Percentiles rank a stretch among this genome's conserved stretches.
Evolutionary conservation across 2,329 filamentous ascomycete genomes (phyloP).

Genomic region (Apiospora rasikravindrae): DNA sequence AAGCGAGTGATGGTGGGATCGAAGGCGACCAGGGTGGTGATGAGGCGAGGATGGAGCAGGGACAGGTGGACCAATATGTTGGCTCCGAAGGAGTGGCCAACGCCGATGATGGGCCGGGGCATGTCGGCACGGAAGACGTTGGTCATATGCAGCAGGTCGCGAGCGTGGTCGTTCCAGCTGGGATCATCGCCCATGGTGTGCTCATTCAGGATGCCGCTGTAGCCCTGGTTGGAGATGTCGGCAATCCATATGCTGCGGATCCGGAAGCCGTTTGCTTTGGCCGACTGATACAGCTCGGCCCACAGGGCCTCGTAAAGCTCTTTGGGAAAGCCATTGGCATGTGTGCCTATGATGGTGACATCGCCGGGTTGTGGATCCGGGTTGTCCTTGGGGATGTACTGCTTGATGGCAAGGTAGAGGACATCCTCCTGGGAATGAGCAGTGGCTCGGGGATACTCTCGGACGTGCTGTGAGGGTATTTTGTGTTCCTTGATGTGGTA

Average conservation of each 20-base stretch:
- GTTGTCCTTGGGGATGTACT: conserved; percentile 82
- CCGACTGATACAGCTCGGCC: conserved; percentile 74
- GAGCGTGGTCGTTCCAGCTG: conserved; percentile 83
- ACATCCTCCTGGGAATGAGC: conserved; percentile 75
- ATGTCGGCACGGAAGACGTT: conserved; percentile 82
- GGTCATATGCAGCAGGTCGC: conserved; percentile 84
- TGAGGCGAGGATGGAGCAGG: conserved; percentile 79
- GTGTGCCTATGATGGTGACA: conserved; percentile 83
- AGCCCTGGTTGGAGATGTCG: conserved; percentile 85
- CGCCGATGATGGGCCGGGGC: conserved; percentile 79
- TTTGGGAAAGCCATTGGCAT: conserved; percentile 95
- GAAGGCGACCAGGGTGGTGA: conserved; percentile 77
- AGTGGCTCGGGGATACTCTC: conserved; percentile 79
- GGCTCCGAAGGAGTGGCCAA: conserved; percentile 91
- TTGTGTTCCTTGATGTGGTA: conserved; percentile 77
- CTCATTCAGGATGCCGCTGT: conserved; percentile 80
- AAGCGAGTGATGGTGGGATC: conserved; percentile 77
- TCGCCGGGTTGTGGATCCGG: conserved; percentile 71
- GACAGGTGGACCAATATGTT: conserved; percentile 74
- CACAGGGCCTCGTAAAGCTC: conserved; percentile 93
- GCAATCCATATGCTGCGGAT: conserved; percentile 89
- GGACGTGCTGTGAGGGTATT: conserved; percentile 76
- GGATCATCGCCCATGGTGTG: conserved; percentile 81
- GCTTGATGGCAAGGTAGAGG: conserved; percentile 79
- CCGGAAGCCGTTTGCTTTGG: conserved; percentile 64